Base-by-base conservation (phyloP, 1,139 yeast species). In the Fermentozyma sake region DNA sequence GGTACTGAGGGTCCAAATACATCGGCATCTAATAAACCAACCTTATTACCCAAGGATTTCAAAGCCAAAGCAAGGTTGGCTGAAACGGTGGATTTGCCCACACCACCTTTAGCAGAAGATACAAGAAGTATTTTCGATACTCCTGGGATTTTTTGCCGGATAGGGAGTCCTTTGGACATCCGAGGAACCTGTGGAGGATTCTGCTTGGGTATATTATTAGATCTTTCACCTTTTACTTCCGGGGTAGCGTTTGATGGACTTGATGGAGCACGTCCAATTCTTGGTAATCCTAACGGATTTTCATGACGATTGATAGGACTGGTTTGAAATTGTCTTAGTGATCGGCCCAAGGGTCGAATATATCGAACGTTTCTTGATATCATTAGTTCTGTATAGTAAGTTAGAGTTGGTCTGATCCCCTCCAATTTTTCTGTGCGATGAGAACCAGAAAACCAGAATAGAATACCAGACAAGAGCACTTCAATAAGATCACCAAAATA, bases 1-100 rank as follows among this genome's bases (percentile, higher is more conserved):
- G 95, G 95, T 2, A 82, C 53, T 0, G 87, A 79, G 0, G 95
- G 95, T 0, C 95, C 95, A 55, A 84, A 85, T 6, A 85, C 66
- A 51, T 85, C 95, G 0, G 81, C 84, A 50, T 85, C 95, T 9
- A 85, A 61, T 3, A 85, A 50, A 0, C 95, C 95, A 0, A 77
- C 79, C 18, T 64, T 66, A 23, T 71, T 58, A 1, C 86, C 85
- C 18, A 60, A 48, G 16, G 60, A 49, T 19, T 71, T 72, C 29
- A 85, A 50, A 0, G 85, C 72, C 28, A 80, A 46, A 0, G 94
- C 93, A 9, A 80, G 44, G 41, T 85, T 86, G 4, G 78, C 79
- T 7, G 76, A 55, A 1, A 72, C 76, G 0, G 79, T 73, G 1
- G 76, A 72, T 42, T 75, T 74, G 27, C 75, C 87, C 24, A 81